Evolutionary conservation across 1,284 basidiomycete species (phyloP), one percentile per base, ranked within the genome.

Genomic region (Meira nashicola): DNA sequence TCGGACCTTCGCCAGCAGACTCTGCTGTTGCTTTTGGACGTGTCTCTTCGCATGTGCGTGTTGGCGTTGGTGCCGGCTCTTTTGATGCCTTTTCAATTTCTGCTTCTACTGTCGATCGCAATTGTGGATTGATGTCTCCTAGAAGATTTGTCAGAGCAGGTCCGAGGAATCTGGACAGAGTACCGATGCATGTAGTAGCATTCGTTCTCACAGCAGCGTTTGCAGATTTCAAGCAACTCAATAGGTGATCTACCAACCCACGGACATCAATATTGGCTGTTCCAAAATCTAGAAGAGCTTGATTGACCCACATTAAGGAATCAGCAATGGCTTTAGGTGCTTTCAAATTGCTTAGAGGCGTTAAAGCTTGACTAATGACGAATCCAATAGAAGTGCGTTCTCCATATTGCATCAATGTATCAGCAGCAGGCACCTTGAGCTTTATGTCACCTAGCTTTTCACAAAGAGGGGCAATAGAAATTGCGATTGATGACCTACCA

Each of bases 371-470:
- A 58, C 86, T 86, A 1, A 99, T 83, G 12, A 98, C 89, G 76
- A 98, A 97, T 54, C 94, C 92, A 56, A 97, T 81, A 1, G 92
- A 95, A 0, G 90, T 92, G 80, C 89, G 92, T 80, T 98, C 95
- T 0, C 91, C 87, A 73, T 92, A 95, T 0, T 84, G 73, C 1
- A 85, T 74, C 15, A 99, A 81, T 0, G 90, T 84, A 54, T 98
- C 95, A 38, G 91, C 89, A n/a, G 94, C 90, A 0, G 93, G 88
- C 75, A 93, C 96, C 83, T 97, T 98, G 65, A 98, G 81, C 80
- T 99, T 99, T 81, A 90, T 82, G 74, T 99, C 95, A 28, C 95
- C 95, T 49, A 98, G 82, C 80, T 98, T 98, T 79, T 99, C 95
- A 44, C 86, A 87, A 44, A 97, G 80, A 74, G 92, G 89, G n/a